phyloP scores from a whole-genome alignment of 768 basidiomycete genomes.

The Mrakia gelida region DNA sequence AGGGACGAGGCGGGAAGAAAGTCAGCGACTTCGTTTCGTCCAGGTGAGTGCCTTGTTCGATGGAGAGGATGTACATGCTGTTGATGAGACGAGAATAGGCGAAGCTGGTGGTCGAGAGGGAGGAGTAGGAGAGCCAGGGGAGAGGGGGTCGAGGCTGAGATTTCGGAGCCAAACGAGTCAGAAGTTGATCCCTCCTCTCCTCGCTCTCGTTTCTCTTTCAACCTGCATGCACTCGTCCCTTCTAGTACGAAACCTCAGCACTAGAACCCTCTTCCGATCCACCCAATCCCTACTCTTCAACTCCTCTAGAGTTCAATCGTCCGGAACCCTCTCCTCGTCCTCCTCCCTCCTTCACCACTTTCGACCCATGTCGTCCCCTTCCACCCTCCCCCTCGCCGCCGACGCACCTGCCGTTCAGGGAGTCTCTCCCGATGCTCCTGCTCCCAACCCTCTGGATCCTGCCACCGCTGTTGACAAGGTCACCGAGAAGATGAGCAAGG shows the following conservation, averaged over 20 bases:
- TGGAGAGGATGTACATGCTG: not conserved
- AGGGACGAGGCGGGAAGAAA: not conserved
- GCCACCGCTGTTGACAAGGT: slow-evolving; percentile 23
- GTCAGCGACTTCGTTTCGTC: not conserved
- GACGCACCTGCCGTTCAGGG: slow-evolving; percentile 24
- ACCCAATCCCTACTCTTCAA: not conserved
- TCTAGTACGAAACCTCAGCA: not conserved
- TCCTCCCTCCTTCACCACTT: not conserved
- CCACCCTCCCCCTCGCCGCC: slow-evolving; percentile 28
- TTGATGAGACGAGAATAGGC: not conserved
- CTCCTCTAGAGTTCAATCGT: not conserved
- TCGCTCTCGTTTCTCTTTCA: not conserved
- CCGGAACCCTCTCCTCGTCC: not conserved
- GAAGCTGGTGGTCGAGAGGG: not conserved
- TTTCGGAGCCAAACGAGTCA: not conserved
- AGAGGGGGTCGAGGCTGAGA: not conserved
- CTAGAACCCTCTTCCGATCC: not conserved
- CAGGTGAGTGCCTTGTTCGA: too few relatives aligned
- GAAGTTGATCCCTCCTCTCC: not conserved
- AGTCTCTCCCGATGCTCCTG: slow-evolving; percentile 6
- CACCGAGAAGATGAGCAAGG: slow-evolving; percentile 16
- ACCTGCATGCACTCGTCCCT: not conserved
- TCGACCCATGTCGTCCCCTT: slow-evolving; percentile 29
- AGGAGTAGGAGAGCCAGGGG: not conserved
- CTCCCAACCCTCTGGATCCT: slow-evolving; percentile 9